Base-by-base conservation (phyloP, 164 flowering plant species). In the Liriodendron chinense region DNA sequence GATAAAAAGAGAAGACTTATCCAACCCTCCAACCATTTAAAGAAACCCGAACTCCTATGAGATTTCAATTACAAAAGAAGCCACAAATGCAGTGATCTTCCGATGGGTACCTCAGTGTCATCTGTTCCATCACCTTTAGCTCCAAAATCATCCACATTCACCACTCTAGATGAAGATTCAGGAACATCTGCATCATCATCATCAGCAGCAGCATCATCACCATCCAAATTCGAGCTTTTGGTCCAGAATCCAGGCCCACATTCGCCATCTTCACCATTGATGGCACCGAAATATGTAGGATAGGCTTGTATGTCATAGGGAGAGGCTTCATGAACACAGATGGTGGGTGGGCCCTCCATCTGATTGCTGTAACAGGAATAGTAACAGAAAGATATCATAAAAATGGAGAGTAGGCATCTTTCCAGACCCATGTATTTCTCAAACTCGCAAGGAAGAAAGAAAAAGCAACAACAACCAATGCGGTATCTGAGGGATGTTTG, bases 271-370 rank as follows among this genome's bases (percentile, higher is more conserved):
- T 26, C 50, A 2, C 69, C 68, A 22, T 70, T 75, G 43, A 79
- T 47, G 67, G 74, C 68, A 74, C 76, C 82, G 1, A 75, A 77
- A 28, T 75, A 77, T 2, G 80, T 77, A 26, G 85, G 87, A 59
- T 85, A 79, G 2, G 82, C 77, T n/a, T 13, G 34, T 26, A 70
- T 65, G 59, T 83, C 79, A 67, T 78, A 72, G 5, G 70, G 76
- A 53, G 62, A 65, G 21, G 53, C 61, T 50, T 74, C 71, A 43
- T 75, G 47, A 26, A 72, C 28, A 66, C 47, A 57, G 72, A 50
- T 69, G 71, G 73, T 25, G 65, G 69, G 79, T 73, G 82, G 76
- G 74, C 69, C 80, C 69, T 75, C 70, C 62, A 68, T 59, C 21
- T 47, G 50, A 63, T 59, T 77, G 69, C 68, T 26, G 75, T 71